phyloP scores from a whole-genome alignment of 768 basidiomycete species.

The Tylopilus felleus region DNA sequence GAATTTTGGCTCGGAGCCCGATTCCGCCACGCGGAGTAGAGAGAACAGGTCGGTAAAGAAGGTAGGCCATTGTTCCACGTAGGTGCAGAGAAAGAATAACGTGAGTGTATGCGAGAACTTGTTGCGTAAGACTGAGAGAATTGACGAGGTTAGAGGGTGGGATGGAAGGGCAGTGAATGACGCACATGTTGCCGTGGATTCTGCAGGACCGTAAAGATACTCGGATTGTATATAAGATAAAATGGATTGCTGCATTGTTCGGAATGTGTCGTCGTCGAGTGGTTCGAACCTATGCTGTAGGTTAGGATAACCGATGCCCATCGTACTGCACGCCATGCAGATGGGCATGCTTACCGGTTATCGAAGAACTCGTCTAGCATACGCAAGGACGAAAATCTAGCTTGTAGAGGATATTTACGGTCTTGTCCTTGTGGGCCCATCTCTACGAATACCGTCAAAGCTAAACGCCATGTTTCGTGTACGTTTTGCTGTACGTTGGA shows the following conservation, averaged over 20 bases:
- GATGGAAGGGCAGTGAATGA: conserved; percentile 13
- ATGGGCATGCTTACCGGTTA: conserved; percentile 56
- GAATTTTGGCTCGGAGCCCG: conserved; percentile 54
- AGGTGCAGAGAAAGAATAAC: conserved; percentile 84
- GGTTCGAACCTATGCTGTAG: conserved; percentile 50
- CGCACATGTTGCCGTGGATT: conserved; percentile 79
- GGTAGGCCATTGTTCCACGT: conserved; percentile 79
- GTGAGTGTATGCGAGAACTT: conserved; percentile 92
- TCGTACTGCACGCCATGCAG: not conserved
- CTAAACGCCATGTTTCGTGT: conserved; percentile 75
- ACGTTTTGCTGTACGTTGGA: conserved; percentile 74
- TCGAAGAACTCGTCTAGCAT: conserved; percentile 82
- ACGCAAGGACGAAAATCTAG: conserved; percentile 76
- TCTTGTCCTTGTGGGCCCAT: conserved; percentile 49
- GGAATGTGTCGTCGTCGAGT: conserved; percentile 67
- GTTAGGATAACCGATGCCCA: conserved; percentile 6
- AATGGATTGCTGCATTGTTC: conserved; percentile 70
- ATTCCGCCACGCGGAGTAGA: conserved; percentile 62
- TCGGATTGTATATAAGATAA: conserved; percentile 84
- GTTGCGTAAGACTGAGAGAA: conserved; percentile 76
- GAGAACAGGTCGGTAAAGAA: conserved; percentile 80
- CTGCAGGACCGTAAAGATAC: conserved; percentile 82
- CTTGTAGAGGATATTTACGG: conserved; percentile 67
- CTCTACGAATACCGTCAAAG: conserved; percentile 70
- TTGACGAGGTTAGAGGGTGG: conserved; percentile 5